Base-by-base conservation (phyloP, 1,139 yeast species). In the Ogataea hybrid region DNA sequence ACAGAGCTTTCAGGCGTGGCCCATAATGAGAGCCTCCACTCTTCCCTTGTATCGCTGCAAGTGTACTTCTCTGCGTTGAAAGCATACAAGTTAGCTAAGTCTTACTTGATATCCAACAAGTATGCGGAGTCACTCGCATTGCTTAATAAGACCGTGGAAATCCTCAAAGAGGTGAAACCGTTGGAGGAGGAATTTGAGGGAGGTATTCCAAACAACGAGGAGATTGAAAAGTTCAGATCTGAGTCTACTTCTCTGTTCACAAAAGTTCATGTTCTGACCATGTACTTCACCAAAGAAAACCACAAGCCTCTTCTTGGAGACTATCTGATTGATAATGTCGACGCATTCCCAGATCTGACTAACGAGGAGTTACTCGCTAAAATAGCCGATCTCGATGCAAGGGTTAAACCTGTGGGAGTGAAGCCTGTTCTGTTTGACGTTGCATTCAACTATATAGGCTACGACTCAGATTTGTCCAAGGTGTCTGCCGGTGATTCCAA, bases 401-500 rank as follows among this genome's bases (percentile, higher is more conserved):
- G 44, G 14, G 66, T 71, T 12, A 59, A 62, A 12, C 85, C 95
- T 2, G 75, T 85, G 2, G 72, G 81, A 45, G 77, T 84, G 45
- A 90, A 90, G 63, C 96, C 97, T 0, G 95, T 89, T 7, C 75
- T 89, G 56, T 90, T 88, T 58, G 97, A 90, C 61, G 71, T 87
- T 56, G 97, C 95, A 0, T 89, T 71, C 68, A 89, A 89, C 61
- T 89, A 86, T 58, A 76, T 90, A 41, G 70, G 72, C 36, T 80
- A 81, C 57, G 71, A 55, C 12, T 48, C 44, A 20, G 47, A 49
- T 25, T 41, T 18, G 20, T 21, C 41, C 11, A 18, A 25, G 18
- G 9, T 22, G 20, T 2, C 33, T 21, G 20, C 30, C 16, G 4
- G 39, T 14, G 34, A 32, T 5, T 32, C 28, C n/a, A 28, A 46